phyloP scores from a whole-genome alignment of 2,329 filamentous ascomycete genomes.

The Fusarium redolens region DNA sequence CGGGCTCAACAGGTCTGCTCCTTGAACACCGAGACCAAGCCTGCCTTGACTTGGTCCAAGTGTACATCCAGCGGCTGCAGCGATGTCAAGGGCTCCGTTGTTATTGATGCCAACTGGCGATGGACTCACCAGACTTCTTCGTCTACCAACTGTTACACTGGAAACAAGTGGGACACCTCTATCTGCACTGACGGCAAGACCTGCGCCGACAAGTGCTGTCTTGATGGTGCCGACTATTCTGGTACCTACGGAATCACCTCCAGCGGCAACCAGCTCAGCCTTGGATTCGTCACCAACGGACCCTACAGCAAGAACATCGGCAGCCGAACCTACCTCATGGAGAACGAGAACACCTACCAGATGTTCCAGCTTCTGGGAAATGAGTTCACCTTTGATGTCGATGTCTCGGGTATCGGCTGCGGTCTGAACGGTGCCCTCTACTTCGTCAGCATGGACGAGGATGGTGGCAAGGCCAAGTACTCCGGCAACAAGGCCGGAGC shows the following conservation, averaged over 20 bases:
- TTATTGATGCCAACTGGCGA: slow-evolving; percentile 71
- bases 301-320: slow-evolving; percentile 60
- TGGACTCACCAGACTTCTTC: slow-evolving; percentile 64
- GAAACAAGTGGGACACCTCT: slow-evolving; percentile 60
- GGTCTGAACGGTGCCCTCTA: slow-evolving; percentile 80
- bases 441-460: slow-evolving; percentile 70
- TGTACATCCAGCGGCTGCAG: slow-evolving; percentile 66
- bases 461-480: slow-evolving; percentile 65
- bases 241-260: slow-evolving; percentile 66
- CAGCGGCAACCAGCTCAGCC: slow-evolving; percentile 61
- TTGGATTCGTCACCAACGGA: slow-evolving; percentile 68
- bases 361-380: slow-evolving; percentile 73
- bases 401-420: slow-evolving; percentile 74
- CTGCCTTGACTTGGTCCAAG: slow-evolving; percentile 63
- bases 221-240: slow-evolving; percentile 65
- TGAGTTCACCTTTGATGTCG: slow-evolving; percentile 79
- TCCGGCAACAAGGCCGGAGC: slow-evolving; percentile 63
- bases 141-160: slow-evolving; percentile 67
- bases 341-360: slow-evolving; percentile 70
- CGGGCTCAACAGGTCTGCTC: slow-evolving; percentile 64
- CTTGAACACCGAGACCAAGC: slow-evolving; percentile 62
- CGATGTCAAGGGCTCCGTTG: slow-evolving; percentile 61
- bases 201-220: slow-evolving; percentile 62
- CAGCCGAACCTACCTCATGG: slow-evolving; percentile 73
- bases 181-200: slow-evolving; percentile 54